These are phyloP conservation scores for Ogataea henricii DNA, from an alignment of 805 yeast genomes.

Conservation along the genomic window DNA sequence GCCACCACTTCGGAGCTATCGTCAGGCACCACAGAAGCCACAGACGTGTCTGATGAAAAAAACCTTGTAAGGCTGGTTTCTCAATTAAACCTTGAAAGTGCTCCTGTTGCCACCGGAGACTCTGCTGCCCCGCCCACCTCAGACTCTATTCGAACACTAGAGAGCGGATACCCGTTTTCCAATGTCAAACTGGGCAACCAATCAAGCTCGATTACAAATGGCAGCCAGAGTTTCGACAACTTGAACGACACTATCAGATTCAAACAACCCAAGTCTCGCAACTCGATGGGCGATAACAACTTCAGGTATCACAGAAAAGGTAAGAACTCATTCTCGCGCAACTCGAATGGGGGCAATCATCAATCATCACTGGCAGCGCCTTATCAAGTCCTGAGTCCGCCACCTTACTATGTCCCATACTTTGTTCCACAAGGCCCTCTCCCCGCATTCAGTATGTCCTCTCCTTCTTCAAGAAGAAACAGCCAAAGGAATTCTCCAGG, in stretches of 20 bases:
- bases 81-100: constrained; percentile 6
- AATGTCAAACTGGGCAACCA: constrained; percentile 4
- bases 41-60: constrained; percentile 16
- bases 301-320: constrained; percentile 14
- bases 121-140: constrained; percentile 18
- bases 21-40: constrained; percentile 14
- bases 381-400: constrained; percentile 20
- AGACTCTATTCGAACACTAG: constrained; percentile 14
- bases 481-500: constrained; percentile 18
- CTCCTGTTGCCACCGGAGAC: constrained; percentile 5
- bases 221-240: constrained; percentile 7
- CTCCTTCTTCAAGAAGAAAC: constrained; percentile 16
- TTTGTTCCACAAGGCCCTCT: constrained; percentile 19
- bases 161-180: constrained; percentile 7
- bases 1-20: constrained; percentile 12
- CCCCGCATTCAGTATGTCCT: constrained; percentile 7
- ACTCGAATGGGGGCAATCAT: constrained; percentile 10
- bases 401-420: constrained; percentile 25
- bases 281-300: constrained; percentile 4
- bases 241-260: constrained; percentile 6
- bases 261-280: constrained; percentile 12
- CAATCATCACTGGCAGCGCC: constrained; percentile 12
- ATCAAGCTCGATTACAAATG: neutral
- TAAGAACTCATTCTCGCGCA: constrained; percentile 13
- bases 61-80: constrained; percentile 8